A percentile compares a stretch with the other conserved stretches of the same genome.
Conservation (phyloP, 2,329 filamentous ascomycete genomes). For the Hymenoscyphus occultus region DNA sequence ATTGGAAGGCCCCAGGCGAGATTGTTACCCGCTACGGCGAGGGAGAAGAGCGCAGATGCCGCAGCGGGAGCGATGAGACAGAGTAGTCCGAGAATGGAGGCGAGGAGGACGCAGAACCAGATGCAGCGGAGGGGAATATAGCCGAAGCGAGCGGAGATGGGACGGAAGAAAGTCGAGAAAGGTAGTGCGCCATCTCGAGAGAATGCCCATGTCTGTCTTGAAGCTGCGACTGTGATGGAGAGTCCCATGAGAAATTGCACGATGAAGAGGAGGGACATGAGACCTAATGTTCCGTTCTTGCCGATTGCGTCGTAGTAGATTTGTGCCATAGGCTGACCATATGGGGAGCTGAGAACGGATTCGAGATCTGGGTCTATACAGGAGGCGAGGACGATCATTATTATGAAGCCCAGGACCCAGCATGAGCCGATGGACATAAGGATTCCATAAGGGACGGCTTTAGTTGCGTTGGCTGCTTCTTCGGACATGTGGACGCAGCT, state of each 20-base stretch:
- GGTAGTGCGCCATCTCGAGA: slow-evolving; percentile 60
- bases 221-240: slow-evolving; percentile 55
- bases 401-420: slow-evolving; percentile 56
- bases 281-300: slow-evolving; percentile 54
- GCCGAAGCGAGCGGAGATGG: slow-evolving; percentile 49
- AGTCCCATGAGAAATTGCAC: slow-evolving; percentile 62
- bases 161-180: slow-evolving; percentile 55
- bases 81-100: slow-evolving; percentile 53
- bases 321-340: slow-evolving; percentile 54
- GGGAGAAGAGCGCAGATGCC: slow-evolving; percentile 56
- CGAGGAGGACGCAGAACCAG: slow-evolving; percentile 50
- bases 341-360: slow-evolving; percentile 46
- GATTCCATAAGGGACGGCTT: slow-evolving; percentile 58
- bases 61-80: slow-evolving; percentile 57
- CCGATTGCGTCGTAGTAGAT: slow-evolving; percentile 61
- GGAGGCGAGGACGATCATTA: slow-evolving; percentile 55
- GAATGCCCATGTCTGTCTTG: slow-evolving; percentile 62
- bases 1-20: slow-evolving; percentile 59
- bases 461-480: slow-evolving; percentile 58
- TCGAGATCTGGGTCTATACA: slow-evolving; percentile 53
- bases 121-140: slow-evolving; percentile 57
- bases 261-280: slow-evolving; percentile 58
- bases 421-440: slow-evolving; percentile 54
- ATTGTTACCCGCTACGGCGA: slow-evolving; percentile 59
- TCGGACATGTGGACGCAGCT: slow-evolving; percentile 59